Base-by-base conservation (phyloP, 2,329 filamentous ascomycete genomes). In the Claviceps purpurea region DNA sequence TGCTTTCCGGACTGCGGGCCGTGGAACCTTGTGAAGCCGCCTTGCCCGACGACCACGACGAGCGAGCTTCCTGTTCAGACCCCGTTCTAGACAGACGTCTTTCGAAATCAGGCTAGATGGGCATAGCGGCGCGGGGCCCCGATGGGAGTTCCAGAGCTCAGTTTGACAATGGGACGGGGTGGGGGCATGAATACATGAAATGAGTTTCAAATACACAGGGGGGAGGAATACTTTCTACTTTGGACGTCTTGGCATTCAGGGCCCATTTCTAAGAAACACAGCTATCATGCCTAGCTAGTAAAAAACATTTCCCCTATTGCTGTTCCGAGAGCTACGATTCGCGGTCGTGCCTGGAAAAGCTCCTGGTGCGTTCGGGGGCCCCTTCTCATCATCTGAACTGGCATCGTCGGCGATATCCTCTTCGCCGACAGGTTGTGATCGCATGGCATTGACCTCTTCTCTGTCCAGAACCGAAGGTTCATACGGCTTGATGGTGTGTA, bases 401-500 rank as follows among this genome's bases (percentile, higher is more conserved):
- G 62, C 49, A 18, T 65, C 65, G 30, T 65, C 60, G 4, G 56
- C 62, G 18, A 64, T 59, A 10, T 63, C 58, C 50, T 71, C 69
- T 4, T 63, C 61, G 14, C 58, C 59, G 5, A 67, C 64, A 13
- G 68, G 68, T 0, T 62, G 61, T 4, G 62, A 63, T 4, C 77
- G 72, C 78, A 83, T 81, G 2, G 70, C 69, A 49, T 83, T 78
- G 11, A 97, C 69, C 0, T 78, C 71, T 30, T 82, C 77, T 11
- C 76, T 72, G 44, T 85, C 85, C 11, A 96, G 68, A 1, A 69
- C 65, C 0, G 85, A 85, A 0, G 81, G 77, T 6, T 76, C 72
- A 59, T 82, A 96, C 1, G 80, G 73, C 60, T 83, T 84, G 39
- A 88, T 71, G 0, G 73, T 77, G 57, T 94, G 85, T 50, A 95